A percentile compares a stretch with the other conserved stretches of the same genome.
These are phyloP conservation scores for Penstemon newberryi DNA, from an alignment of 257 asterid genomes.

Conservation along the genomic window DNA sequence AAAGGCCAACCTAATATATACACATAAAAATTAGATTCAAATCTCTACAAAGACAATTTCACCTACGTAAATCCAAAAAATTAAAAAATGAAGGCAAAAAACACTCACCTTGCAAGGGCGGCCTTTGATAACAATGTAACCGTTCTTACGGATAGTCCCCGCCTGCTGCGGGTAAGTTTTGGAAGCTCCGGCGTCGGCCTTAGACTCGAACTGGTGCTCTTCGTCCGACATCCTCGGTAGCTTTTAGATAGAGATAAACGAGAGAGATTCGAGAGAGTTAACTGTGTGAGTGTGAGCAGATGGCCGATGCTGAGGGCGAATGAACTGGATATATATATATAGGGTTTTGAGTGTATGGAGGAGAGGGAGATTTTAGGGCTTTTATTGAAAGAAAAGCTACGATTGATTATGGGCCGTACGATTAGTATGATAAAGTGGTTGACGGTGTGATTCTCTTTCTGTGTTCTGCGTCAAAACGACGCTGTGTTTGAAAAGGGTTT, in stretches of 20 bases:
- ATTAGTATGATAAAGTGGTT: slow-evolving; percentile 6
- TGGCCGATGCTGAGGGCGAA: not conserved
- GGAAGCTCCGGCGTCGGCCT: slow-evolving; percentile 76
- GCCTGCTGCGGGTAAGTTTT: slow-evolving; percentile 73
- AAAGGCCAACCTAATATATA: not conserved
- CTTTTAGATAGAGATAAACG: slow-evolving; percentile 16
- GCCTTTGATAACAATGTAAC: slow-evolving; percentile 57
- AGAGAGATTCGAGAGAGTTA: not conserved
- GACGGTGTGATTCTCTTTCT: slow-evolving; percentile 36
- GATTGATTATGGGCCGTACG: slow-evolving; percentile 21
- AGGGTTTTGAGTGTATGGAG: not conserved
- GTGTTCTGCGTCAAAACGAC: slow-evolving; percentile 39
- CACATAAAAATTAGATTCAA: not conserved
- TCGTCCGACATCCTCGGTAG: slow-evolving; percentile 60
- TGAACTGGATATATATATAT: slow-evolving; percentile 20
- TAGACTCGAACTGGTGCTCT: slow-evolving; percentile 64
- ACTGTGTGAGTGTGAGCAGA: not conserved
- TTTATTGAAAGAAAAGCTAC: slow-evolving; percentile 15
- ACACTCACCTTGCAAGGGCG: slow-evolving; percentile 62
- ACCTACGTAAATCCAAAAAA: no score
- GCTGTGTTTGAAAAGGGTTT: slow-evolving; percentile 29
- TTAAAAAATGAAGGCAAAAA: not conserved
- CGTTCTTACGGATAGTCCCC: slow-evolving; percentile 65
- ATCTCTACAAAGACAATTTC: not conserved
- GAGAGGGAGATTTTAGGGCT: slow-evolving; percentile 31